These are phyloP conservation scores for Malassezia sympodialis DNA, from an alignment of 1,284 basidiomycete species.

Conservation along the genomic window DNA sequence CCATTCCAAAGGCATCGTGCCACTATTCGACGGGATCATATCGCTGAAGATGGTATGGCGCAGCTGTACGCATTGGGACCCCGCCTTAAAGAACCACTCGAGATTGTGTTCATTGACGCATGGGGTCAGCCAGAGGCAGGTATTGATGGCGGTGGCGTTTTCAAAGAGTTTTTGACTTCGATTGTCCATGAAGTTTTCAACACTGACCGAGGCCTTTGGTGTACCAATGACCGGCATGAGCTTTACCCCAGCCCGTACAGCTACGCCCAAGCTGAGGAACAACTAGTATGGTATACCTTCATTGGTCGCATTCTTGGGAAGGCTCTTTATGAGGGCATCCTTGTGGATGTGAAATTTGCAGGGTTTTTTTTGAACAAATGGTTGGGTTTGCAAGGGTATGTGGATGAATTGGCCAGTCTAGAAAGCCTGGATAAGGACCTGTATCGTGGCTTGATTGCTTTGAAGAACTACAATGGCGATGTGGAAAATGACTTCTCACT, in stretches of 20 bases:
- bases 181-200: constrained; percentile 79
- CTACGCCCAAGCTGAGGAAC: constrained; percentile 34
- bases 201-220: constrained; percentile 84
- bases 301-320: constrained; percentile 88
- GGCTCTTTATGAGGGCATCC: constrained; percentile 89
- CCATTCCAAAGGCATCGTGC: constrained; percentile 47
- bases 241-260: constrained; percentile 79
- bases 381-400: constrained; percentile 44
- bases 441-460: constrained; percentile 79
- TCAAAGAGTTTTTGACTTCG: constrained; percentile 89
- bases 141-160: constrained; percentile 91
- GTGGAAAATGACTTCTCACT: constrained; percentile 75
- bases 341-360: constrained; percentile 91
- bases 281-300: constrained; percentile 74
- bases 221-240: constrained; percentile 77
- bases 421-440: constrained; percentile 58
- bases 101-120: constrained; percentile 83
- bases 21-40: constrained; percentile 61
- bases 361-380: constrained; percentile 80
- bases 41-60: constrained; percentile 77
- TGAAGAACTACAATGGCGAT: constrained; percentile 83
- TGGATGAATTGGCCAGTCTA: constrained; percentile 30
- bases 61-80: constrained; percentile 59
- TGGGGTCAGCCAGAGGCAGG: constrained; percentile 77
- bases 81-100: constrained; percentile 66